phyloP scores from a whole-genome alignment of 495 filamentous ascomycete genomes.

The Chlorociboria aeruginascens region DNA sequence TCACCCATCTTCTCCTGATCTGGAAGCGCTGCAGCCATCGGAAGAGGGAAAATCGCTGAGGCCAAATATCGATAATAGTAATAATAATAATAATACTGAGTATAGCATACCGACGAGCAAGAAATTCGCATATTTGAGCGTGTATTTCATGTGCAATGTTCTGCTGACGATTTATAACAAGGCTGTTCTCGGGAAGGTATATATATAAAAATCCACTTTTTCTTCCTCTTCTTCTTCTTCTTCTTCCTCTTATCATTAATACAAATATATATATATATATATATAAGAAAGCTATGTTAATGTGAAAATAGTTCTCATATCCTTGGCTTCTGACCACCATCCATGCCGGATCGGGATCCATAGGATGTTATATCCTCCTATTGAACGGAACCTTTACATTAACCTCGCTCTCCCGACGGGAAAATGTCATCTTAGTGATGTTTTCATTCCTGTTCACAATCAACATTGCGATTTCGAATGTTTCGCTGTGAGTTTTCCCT shows the following conservation, averaged over 20 bases:
- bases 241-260: no score
- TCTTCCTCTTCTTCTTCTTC: no score
- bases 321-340: slow-evolving; percentile 45
- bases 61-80: not conserved
- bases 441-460: slow-evolving; percentile 47
- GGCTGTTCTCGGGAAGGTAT: slow-evolving; percentile 36
- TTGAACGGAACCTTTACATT: slow-evolving; percentile 32
- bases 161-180: slow-evolving; percentile 44
- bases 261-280: no score
- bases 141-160: slow-evolving; percentile 42
- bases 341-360: slow-evolving; percentile 35
- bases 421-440: slow-evolving; percentile 32
- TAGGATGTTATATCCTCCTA: slow-evolving; percentile 38
- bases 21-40: no score
- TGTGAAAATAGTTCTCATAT: slow-evolving; percentile 31
- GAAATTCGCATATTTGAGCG: slow-evolving; percentile 31
- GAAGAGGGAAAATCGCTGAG: not conserved
- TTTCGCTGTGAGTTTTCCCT: slow-evolving; percentile 29
- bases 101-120: slow-evolving; percentile 21
- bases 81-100: no score
- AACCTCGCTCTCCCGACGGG: slow-evolving; percentile 30
- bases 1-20: no score
- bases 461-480: slow-evolving; percentile 47
- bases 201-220: no score
- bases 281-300: not conserved